Conservation (phyloP, 192 early-diverging fungal genomes). For the Coemansia sp. region DNA sequence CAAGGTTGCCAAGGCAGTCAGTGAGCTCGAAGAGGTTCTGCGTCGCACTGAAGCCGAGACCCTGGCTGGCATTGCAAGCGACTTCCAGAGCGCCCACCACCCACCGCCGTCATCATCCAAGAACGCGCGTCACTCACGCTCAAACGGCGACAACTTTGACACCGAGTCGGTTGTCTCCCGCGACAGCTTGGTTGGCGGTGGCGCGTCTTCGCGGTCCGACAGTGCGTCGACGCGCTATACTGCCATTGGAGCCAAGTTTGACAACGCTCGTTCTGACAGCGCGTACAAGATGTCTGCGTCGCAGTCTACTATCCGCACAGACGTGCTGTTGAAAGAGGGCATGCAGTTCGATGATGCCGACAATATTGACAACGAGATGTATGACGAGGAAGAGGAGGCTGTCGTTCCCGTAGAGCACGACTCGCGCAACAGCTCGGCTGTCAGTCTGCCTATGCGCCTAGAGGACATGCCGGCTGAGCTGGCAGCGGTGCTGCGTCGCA, state of each 20-base stretch:
- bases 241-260: conserved; percentile 30
- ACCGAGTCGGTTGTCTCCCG: conserved; percentile 35
- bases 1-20: conserved; percentile 57
- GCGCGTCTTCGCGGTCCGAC: conserved; percentile 44
- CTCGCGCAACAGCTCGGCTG: conserved; percentile 28
- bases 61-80: conserved; percentile 34
- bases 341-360: conserved; percentile 39
- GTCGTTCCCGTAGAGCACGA: conserved; percentile 34
- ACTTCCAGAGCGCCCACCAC: conserved; percentile 21
- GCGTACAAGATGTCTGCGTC: conserved; percentile 38
- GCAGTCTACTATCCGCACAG: conserved; percentile 51
- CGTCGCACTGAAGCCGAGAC: conserved; percentile 51
- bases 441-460: conserved; percentile 46
- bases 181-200: conserved; percentile 50
- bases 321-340: conserved; percentile 42
- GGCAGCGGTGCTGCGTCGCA: conserved; percentile 47
- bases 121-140: not conserved
- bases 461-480: conserved; percentile 53
- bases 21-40: conserved; percentile 55
- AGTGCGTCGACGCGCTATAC: conserved; percentile 49
- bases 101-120: conserved; percentile 10
- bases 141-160: conserved; percentile 6
- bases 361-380: conserved; percentile 26
- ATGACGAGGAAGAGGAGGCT: conserved; percentile 33
- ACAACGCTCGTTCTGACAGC: conserved; percentile 20